Conservation (phyloP, 768 basidiomycete genomes). For the Podaxis mareebaensis region DNA sequence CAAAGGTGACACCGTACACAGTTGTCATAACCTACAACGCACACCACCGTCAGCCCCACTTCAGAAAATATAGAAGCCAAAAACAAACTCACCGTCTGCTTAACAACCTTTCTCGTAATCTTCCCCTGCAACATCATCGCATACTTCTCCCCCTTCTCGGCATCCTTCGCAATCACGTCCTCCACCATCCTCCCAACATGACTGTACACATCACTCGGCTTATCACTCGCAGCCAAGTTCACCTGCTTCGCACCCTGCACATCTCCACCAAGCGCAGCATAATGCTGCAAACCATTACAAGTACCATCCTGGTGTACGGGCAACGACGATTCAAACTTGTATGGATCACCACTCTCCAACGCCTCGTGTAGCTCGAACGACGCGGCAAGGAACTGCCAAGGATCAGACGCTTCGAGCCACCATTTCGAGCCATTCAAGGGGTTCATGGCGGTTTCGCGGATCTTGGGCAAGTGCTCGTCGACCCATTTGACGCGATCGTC, state of each 20-base stretch:
- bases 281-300: constrained; percentile 98
- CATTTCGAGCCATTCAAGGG: constrained; percentile 80
- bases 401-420: constrained; percentile 93
- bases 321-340: constrained; percentile 63
- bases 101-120: constrained; percentile 91
- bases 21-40: constrained; percentile 88
- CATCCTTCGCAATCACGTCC: constrained; percentile 57
- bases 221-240: constrained; percentile 80
- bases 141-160: constrained; percentile 45
- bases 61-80: neutral
- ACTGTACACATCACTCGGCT: constrained; percentile 94
- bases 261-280: constrained; percentile 96
- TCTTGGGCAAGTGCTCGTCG: constrained; percentile 67
- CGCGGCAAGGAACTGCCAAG: constrained; percentile 95
- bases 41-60: constrained; percentile 1
- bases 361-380: constrained; percentile 89
- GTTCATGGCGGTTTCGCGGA: constrained; percentile 80
- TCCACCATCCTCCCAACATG: constrained; percentile 89
- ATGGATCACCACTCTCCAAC: constrained; percentile 66
- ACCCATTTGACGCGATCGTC: constrained; percentile 88
- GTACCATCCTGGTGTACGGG: constrained; percentile 98
- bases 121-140: constrained; percentile 73
- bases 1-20: constrained; percentile 95
- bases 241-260: constrained; percentile 86
- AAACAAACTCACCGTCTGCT: constrained; percentile 78